These are phyloP conservation scores for Candida corydali DNA, from an alignment of 805 yeast species.

Conservation along the genomic window DNA sequence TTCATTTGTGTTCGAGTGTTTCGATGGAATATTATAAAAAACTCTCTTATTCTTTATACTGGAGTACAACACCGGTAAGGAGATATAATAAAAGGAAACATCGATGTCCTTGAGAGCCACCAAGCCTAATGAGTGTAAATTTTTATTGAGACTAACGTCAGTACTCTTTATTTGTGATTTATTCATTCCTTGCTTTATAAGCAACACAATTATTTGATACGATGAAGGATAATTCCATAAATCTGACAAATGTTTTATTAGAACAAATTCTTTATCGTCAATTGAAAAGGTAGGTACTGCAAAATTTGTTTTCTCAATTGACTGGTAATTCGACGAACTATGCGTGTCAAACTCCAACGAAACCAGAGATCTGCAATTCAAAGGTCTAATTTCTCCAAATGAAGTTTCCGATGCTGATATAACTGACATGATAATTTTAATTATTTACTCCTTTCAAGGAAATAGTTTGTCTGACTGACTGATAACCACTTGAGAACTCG, in stretches of 20 bases:
- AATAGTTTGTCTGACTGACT: too few species aligned
- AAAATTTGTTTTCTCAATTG: slow-evolving; percentile 6
- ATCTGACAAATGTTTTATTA: slow-evolving; percentile 27
- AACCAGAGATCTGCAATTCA: background rate
- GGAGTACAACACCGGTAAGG: slow-evolving; percentile 17
- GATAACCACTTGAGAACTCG: too few species aligned
- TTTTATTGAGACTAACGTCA: slow-evolving; percentile 19
- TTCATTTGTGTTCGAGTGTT: background rate
- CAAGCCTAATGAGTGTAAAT: slow-evolving; percentile 15
- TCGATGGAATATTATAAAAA: slow-evolving; percentile 5
- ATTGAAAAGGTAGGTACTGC: slow-evolving; percentile 16
- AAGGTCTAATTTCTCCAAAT: background rate
- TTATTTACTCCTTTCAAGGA: too few species aligned
- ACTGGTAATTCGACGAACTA: background rate
- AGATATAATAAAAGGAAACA: slow-evolving; percentile 23
- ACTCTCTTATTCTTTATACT: slow-evolving; percentile 20
- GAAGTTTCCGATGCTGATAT: background rate
- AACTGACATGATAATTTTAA: too few species aligned
- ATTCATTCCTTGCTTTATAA: slow-evolving; percentile 19
- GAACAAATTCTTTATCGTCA: slow-evolving; percentile 16
- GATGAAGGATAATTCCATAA: slow-evolving; percentile 41
- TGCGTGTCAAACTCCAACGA: background rate
- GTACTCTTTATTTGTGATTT: slow-evolving; percentile 15
- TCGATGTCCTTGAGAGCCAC: slow-evolving; percentile 16
- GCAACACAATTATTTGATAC: slow-evolving; percentile 31